Evolutionary conservation across 2,329 filamentous ascomycete species (phyloP), one percentile per base, ranked within the genome.

Genomic region (Sphaerulina populicola): DNA sequence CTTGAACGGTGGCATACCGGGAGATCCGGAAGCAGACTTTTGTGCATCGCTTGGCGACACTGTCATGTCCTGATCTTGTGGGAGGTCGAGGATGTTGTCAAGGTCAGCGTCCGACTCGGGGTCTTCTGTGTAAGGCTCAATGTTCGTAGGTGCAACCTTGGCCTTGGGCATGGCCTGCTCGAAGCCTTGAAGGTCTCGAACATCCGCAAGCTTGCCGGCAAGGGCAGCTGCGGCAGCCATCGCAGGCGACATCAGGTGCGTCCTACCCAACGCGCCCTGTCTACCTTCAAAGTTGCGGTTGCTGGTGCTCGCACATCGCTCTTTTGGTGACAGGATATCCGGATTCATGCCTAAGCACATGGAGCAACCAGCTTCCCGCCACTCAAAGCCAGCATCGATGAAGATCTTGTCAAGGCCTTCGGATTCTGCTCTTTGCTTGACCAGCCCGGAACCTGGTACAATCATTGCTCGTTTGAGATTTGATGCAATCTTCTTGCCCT

Each of bases 341-440:
- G 93, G 91, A 76, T 98, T 98, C 91, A 98, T 98, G 68, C 93
- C 93, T 49, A 98, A 79, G 68, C 93, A 97, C 93, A 98, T 98
- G 57, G 88, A 94, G 79, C 93, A 98, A 44, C 93, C 93, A 60
- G 93, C 93, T 74, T 98, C 93, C 67, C 93, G 82, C 91, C 91
- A 97, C 69, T 97, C 91, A 60, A 97, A 97, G 6, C 93, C 93
- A 44, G 93, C 90, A 55, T 94, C 88, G 7, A 74, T 66, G 71
- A 98, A 97, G 66, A 96, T 86, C 75, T 89, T 88, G 72, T 97
- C 88, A 4, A 98, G 81, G 47, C 91, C 91, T 71, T 97, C 93
- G 2, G 80, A 75, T 72, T 98, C 91, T 5, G 93, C 93, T 70
- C 89, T 86, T 54, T 83, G 81, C 77, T 96, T 97, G 63, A 98